Conservation (phyloP, 2,329 filamentous ascomycete genomes). For the Colletotrichum magnum region DNA sequence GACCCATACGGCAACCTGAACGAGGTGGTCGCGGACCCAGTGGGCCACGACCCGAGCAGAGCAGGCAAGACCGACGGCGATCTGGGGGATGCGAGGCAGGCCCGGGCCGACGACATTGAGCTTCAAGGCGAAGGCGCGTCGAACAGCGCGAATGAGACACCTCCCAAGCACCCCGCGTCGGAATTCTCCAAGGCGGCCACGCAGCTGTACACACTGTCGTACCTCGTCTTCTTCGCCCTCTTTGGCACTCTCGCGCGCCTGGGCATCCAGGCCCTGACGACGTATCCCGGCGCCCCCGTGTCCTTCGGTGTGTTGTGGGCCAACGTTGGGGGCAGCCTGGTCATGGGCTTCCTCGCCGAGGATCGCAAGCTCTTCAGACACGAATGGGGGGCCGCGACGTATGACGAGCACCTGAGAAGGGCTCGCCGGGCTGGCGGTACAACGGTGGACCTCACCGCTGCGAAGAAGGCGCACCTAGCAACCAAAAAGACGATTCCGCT, state of each 20-base stretch:
- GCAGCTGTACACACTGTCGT: conserved; percentile 80
- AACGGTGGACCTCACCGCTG: conserved; percentile 56
- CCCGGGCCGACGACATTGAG: conserved; percentile 8
- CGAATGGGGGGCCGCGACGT: conserved; percentile 70
- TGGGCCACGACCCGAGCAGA: conserved; percentile 7
- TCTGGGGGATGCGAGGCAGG: background rate
- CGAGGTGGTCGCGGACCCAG: conserved; percentile 55
- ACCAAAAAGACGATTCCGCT: conserved; percentile 89
- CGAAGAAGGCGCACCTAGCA: conserved; percentile 71
- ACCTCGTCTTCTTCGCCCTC: conserved; percentile 88
- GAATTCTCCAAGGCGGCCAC: conserved; percentile 66
- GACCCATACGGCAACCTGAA: conserved; percentile 57
- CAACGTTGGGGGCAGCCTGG: conserved; percentile 83
- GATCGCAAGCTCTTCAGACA: conserved; percentile 81
- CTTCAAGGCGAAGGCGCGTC: conserved; percentile 5
- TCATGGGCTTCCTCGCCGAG: conserved; percentile 90
- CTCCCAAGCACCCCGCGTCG: background rate
- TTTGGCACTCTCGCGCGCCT: conserved; percentile 87
- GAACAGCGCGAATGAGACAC: background rate
- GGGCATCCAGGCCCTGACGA: conserved; percentile 83
- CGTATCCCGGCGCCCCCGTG: conserved; percentile 83
- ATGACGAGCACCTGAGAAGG: conserved; percentile 52
- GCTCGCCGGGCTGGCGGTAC: conserved; percentile 53
- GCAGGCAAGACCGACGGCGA: background rate
- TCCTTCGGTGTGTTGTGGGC: conserved; percentile 85